phyloP scores from a whole-genome alignment of 2,329 filamentous ascomycete genomes.

The Pseudocercospora vitis region DNA sequence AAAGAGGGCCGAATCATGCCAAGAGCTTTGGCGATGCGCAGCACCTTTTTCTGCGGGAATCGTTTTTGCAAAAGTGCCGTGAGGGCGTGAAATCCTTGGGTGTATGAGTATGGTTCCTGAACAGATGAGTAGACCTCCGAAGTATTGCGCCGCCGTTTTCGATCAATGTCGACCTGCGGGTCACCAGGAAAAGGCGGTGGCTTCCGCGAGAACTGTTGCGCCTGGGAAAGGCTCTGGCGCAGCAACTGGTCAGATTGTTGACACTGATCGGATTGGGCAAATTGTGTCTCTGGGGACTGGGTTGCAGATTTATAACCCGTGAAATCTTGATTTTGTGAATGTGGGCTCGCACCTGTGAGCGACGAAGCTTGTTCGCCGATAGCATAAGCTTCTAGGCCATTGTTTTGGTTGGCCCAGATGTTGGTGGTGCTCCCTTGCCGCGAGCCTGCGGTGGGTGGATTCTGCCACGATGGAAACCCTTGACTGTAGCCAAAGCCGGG shows the following conservation, averaged over 20 bases:
- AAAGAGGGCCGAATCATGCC: conserved; percentile 90
- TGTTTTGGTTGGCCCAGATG: conserved; percentile 45
- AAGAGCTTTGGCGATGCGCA: conserved; percentile 82
- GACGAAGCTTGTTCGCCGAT: conserved; percentile 59
- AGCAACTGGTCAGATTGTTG: conserved; percentile 33
- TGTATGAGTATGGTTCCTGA: conserved; percentile 88
- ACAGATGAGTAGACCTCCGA: conserved; percentile 86
- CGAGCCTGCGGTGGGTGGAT: conserved; percentile 40
- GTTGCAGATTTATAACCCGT: conserved; percentile 39
- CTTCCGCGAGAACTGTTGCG: conserved; percentile 32
- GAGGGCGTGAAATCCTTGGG: conserved; percentile 83
- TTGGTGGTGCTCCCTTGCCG: conserved; percentile 47
- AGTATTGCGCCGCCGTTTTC: conserved; percentile 65
- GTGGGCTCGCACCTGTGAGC: conserved; percentile 59
- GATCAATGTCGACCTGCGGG: conserved; percentile 28
- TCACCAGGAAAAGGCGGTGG: conserved; percentile 34
- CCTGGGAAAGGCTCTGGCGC: conserved; percentile 38
- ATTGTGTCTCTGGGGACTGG: conserved; percentile 35
- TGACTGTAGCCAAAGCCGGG: conserved; percentile 24
- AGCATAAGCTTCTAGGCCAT: conserved; percentile 55
- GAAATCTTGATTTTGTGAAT: conserved; percentile 54
- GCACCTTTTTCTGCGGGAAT: conserved; percentile 72
- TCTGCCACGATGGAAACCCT: conserved; percentile 34
- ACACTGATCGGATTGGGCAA: conserved; percentile 34
- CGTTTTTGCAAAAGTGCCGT: conserved; percentile 76